Evolutionary conservation across 2,329 filamentous ascomycete genomes (phyloP).

Genomic region (Aspergillus sp.): DNA sequence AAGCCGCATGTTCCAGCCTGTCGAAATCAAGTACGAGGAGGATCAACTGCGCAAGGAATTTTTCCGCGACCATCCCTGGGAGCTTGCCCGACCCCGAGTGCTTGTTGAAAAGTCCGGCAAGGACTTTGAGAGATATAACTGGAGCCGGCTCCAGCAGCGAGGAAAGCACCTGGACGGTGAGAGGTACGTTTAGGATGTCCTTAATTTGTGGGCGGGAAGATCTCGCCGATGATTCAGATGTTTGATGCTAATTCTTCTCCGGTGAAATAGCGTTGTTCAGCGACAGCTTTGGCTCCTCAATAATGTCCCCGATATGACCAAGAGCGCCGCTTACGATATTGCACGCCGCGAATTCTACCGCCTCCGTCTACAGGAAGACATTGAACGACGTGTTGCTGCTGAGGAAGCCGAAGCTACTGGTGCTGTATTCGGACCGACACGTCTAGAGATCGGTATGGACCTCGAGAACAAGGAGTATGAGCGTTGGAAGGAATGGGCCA

Average conservation of each 20-base stretch:
- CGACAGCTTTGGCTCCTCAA: constrained; percentile 84
- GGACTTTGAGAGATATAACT: constrained; percentile 74
- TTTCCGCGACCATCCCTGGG: constrained; percentile 95
- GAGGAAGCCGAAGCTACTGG: constrained; percentile 87
- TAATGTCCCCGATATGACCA: constrained; percentile 58
- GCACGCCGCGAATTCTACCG: constrained; percentile 90
- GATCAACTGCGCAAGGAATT: constrained; percentile 79
- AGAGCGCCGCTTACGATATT: constrained; percentile 75
- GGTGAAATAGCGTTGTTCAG: constrained; percentile 74
- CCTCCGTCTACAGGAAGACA: constrained; percentile 76
- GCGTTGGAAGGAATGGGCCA: constrained; percentile 81
- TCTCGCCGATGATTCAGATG: background rate
- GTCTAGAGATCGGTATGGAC: constrained; percentile 74
- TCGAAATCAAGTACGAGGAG: constrained; percentile 76
- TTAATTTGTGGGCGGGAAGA: background rate
- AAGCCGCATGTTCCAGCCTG: constrained; percentile 77
- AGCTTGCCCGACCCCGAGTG: constrained; percentile 83
- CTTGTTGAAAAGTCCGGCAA: constrained; percentile 83
- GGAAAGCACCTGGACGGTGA: constrained; percentile 80
- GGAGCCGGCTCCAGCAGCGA: constrained; percentile 74
- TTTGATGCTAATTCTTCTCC: constrained; percentile 16
- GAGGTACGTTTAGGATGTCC: constrained; percentile 57
- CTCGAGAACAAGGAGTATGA: constrained; percentile 81
- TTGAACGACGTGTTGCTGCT: constrained; percentile 76
- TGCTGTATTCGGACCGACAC: constrained; percentile 80